phyloP scores from a whole-genome alignment of 805 yeast genomes.

The Isabelozyma gotoi region DNA sequence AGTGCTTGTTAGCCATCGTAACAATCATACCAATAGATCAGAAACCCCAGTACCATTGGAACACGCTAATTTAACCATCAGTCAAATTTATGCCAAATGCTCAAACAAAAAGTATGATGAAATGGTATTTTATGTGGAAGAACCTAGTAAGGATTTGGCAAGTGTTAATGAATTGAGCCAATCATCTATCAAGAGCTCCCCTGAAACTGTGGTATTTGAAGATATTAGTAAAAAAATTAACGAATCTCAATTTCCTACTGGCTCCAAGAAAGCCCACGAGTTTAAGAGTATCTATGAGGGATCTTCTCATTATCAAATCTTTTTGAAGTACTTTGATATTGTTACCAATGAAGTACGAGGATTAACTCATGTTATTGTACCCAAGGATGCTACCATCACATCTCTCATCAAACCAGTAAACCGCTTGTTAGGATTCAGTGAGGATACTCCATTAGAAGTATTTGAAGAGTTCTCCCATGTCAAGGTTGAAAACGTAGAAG shows the following conservation, averaged over 20 bases:
- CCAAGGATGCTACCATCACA: conserved; percentile 45
- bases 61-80: conserved; percentile 42
- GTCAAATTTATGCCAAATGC: conserved; percentile 47
- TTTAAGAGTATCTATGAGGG: conserved; percentile 15
- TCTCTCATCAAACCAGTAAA: conserved; percentile 41
- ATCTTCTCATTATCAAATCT: conserved; percentile 27
- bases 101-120: conserved; percentile 48
- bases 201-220: conserved; percentile 22
- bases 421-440: conserved; percentile 38
- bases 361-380: conserved; percentile 56
- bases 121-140: conserved; percentile 67
- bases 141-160: conserved; percentile 42
- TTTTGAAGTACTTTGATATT: conserved; percentile 69
- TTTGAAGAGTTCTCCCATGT: conserved; percentile 64
- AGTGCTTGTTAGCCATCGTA: conserved; percentile 66
- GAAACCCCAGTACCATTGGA: conserved; percentile 34
- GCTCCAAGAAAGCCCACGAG: conserved; percentile 2
- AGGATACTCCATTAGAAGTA: conserved; percentile 33
- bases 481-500: conserved; percentile 46
- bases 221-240: conserved; percentile 15
- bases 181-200: conserved; percentile 3
- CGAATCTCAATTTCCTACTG: conserved; percentile 5
- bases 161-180: conserved; percentile 22
- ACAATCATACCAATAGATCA: conserved; percentile 70
- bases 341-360: conserved; percentile 58